A percentile compares a stretch with the other conserved stretches of the same genome.
phyloP scores from a whole-genome alignment of 2,329 filamentous ascomycete species.

The Phialocephala subalpina region DNA sequence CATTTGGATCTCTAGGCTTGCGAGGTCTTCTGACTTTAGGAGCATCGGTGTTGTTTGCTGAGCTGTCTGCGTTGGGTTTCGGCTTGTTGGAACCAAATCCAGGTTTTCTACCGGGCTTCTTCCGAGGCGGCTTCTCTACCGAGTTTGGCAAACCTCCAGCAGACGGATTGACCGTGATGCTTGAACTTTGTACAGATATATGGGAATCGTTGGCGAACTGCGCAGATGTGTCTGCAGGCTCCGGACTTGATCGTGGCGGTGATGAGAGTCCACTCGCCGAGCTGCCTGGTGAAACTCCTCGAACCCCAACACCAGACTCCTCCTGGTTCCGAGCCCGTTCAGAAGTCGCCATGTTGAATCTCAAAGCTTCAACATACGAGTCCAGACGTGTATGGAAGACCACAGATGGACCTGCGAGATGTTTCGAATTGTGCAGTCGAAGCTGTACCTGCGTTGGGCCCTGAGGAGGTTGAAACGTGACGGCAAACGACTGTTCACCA shows the following conservation, averaged over 20 bases:
- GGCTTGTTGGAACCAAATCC: conserved; percentile 55
- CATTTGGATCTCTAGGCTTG: conserved; percentile 67
- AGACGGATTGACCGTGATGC: conserved; percentile 35
- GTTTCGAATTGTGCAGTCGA: conserved; percentile 4
- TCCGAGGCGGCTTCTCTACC: conserved; percentile 48
- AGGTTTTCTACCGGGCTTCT: conserved; percentile 72
- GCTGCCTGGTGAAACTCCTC: conserved; percentile 32
- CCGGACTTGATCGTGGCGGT: conserved; percentile 58
- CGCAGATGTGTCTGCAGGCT: conserved; percentile 55
- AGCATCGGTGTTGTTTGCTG: conserved; percentile 52
- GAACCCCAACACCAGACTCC: conserved; percentile 25
- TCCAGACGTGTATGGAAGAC: conserved; percentile 3
- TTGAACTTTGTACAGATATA: conserved; percentile 30
- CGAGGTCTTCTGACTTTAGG: conserved; percentile 57
- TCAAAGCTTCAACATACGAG: conserved; percentile 7
- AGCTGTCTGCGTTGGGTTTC: conserved; percentile 46
- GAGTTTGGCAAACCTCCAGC: conserved; percentile 21
- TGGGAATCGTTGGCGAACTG: conserved; percentile 36
- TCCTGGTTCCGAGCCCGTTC: conserved; percentile 25
- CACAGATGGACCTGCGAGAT: conserved; percentile 8
- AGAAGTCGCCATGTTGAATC: conserved; percentile 23
- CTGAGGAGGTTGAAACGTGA: conserved; percentile 27
- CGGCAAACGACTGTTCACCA: conserved; percentile 25
- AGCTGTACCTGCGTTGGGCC: conserved; percentile 5
- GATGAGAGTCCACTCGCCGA: conserved; percentile 59